Base-by-base conservation (phyloP, 75 land plant genomes). In the Cunninghamia lanceolata region DNA sequence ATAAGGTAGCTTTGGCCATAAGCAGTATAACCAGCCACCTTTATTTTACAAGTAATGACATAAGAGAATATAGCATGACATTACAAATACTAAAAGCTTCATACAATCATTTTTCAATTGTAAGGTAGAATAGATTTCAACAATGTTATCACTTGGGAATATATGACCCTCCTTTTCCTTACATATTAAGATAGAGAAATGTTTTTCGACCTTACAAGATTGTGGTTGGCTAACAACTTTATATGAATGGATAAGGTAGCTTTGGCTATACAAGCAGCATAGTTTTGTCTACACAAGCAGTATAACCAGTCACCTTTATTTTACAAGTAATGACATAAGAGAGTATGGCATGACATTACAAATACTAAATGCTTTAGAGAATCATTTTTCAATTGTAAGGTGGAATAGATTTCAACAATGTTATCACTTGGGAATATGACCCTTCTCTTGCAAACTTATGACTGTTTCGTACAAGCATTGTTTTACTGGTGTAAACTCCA, bases 371-470 rank as follows among this genome's bases (percentile, higher is more conserved):
- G 7, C 21, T 56, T 28, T 9, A 21, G 19, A 21, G 25, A 63
- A 28, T 40, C 17, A 77, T 77, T 43, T n/a, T 42, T 45, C 32
- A 43, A 80, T 28, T 21, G 9, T 13, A 45, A 45, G 14, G 30
- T 43, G 46, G 9, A 11, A 80, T 45, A n/a, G 32, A 45, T 28
- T n/a, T 43, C 45, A 10, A 6, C 19, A n/a, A 11, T 38, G 14
- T 80, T 28, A 2, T 80, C 82, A 80, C 52, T 80, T 80, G 52
- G 91, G 71, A 54, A 86, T 85, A 28, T 82, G 84, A 34, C 94
- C 90, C 81, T 90, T 92, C 76, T 92, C 93, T 87, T 92, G 87
- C 36, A 95, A 85, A 85, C 92, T 92, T 70, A 86, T 82, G 4
- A 93, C 94, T 6, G 93, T 89, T 21, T 92, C 90, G 73, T 88